Evolutionary conservation across 345 rosid genomes (phyloP).

Genomic region (Hypericum androsaemum): DNA sequence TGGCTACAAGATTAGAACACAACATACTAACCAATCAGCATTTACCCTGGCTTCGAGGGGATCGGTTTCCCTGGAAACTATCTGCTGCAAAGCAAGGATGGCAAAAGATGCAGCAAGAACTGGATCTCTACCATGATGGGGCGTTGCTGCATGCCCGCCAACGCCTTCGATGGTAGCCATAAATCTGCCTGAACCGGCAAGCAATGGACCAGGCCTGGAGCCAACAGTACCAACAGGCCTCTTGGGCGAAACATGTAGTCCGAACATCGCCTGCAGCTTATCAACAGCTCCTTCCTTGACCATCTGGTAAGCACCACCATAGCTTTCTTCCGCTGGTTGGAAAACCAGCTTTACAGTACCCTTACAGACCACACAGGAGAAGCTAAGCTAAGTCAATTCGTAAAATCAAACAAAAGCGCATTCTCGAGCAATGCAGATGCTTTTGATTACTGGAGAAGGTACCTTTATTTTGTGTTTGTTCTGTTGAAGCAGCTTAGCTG

Average conservation of each 20-base stretch:
- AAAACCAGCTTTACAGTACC: constrained; percentile 50
- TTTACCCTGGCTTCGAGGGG: constrained; percentile 39
- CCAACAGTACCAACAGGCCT: constrained; percentile 31
- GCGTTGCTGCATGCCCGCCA: constrained; percentile 43
- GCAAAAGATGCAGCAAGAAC: constrained; percentile 35
- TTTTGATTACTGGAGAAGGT: background rate
- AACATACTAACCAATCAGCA: background rate
- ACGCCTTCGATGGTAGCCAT: constrained; percentile 27
- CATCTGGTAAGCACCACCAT: constrained; percentile 48
- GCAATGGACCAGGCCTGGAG: constrained; percentile 46
- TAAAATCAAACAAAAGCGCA: background rate
- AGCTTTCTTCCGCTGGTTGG: constrained; percentile 56
- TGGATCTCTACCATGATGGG: constrained; percentile 37
- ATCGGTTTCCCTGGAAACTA: constrained; percentile 48
- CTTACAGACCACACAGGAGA: constrained; percentile 8
- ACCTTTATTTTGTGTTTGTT: constrained; percentile 29
- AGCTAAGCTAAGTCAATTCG: background rate
- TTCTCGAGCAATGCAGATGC: background rate
- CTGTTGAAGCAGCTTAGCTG: constrained; percentile 35
- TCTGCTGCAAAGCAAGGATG: constrained; percentile 42
- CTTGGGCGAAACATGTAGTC: constrained; percentile 32
- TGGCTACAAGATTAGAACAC: too few species aligned
- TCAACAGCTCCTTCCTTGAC: constrained; percentile 42
- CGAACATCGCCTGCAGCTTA: constrained; percentile 34
- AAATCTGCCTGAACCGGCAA: constrained; percentile 40